Conservation (phyloP, 2,329 filamentous ascomycete genomes). For the Daldinia sp. region DNA sequence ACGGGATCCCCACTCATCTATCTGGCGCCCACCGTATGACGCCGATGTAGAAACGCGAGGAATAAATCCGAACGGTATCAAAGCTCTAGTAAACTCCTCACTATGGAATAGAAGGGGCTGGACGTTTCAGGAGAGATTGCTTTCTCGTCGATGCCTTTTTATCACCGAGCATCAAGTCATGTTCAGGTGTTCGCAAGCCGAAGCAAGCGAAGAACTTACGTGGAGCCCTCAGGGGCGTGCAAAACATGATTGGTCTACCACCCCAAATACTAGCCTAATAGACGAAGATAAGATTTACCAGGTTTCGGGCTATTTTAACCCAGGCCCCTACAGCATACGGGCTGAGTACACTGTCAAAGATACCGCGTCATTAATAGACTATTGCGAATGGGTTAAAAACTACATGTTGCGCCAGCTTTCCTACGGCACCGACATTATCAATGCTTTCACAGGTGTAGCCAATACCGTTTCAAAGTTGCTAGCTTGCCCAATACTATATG, state of each 20-base stretch:
- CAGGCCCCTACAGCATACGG: background rate
- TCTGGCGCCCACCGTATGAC: background rate
- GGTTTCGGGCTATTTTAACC: background rate
- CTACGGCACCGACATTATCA: background rate
- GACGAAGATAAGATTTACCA: background rate
- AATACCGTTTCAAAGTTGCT: background rate
- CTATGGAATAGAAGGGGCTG: conserved; percentile 1
- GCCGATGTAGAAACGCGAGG: background rate
- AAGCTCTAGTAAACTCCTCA: background rate
- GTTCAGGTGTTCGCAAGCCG: background rate
- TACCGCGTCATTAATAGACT: background rate
- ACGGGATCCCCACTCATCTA: background rate
- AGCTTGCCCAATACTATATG: conserved; percentile 17
- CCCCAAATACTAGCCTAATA: background rate
- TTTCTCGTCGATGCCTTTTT: background rate
- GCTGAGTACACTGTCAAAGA: background rate
- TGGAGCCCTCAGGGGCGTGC: background rate
- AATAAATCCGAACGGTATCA: background rate
- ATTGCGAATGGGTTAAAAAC: background rate
- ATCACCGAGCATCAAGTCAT: background rate
- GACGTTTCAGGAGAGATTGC: background rate
- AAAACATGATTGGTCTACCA: no score
- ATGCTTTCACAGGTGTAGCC: background rate
- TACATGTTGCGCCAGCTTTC: background rate
- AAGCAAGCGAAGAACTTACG: conserved; percentile 1